Evolutionary conservation across 257 asterid genomes (phyloP), one percentile per base, ranked within the genome.

Genomic region (Solanum paucissectum): DNA sequence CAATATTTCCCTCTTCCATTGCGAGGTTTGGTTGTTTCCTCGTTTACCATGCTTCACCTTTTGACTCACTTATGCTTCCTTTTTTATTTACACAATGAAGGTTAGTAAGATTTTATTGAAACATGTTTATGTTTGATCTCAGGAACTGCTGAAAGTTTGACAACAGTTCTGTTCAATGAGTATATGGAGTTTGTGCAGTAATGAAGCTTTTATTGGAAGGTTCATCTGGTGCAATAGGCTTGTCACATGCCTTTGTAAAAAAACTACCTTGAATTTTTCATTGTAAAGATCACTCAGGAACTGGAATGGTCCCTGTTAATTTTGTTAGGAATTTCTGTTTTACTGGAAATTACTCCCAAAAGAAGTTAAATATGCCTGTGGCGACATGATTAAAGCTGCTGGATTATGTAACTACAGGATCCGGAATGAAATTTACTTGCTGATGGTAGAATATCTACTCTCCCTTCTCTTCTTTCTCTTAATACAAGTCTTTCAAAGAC

Each of bases 131-230:
- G 9, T 82, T 82, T 18, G 69, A 29, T 82, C 44, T 29, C 86
- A 82, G 86, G 86, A 82, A 49, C 44, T 82, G 69, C 86, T 82
- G 69, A 82, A 37, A 82, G 44, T 82, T 49, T 82, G 86, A 82
- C 44, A 9, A 29, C 29, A 82, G 69, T 82, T 46, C 32, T 20
- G 32, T 46, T 21, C 69, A 46, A 82, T 82, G 69, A 49, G 69
- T 82, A 82, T 52, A 82, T 49, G 86, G 69, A 82, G 86, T 49
- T 46, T 14, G 86, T 49, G 69, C 69, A 82, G 25, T 82, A 29
- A 82, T 29, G 85, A 82, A 18, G 42, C 66, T 46, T 82, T 82
- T 9, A 10, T 81, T 46, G 66, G 44, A 82, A 49, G 69, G 69
- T 82, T 82, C 29, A 82, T 49, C 42, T 46, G 32, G 86, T 18